Evolutionary conservation across 2,329 filamentous ascomycete species (phyloP), one percentile per base, ranked within the genome.

Genomic region (Neofusicoccum cordaticola): DNA sequence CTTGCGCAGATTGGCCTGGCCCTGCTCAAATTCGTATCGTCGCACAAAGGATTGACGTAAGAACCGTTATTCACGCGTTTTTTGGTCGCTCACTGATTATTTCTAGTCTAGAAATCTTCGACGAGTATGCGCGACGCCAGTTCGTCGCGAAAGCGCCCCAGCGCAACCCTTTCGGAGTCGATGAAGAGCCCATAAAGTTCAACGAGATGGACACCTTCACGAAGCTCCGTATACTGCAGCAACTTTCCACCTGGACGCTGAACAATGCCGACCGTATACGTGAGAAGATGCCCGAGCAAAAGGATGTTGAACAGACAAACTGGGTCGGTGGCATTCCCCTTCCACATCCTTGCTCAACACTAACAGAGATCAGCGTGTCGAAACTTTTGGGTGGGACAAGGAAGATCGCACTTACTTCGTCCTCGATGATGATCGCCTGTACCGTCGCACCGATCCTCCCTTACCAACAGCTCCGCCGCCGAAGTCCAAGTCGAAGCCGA

Each of bases 381-480:
- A 94, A 72, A 90, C 91, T 0, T 88, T 90, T 67, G 95, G 95
- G 9, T 98, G 92, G 88, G 95, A 99, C 75, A 84, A 87, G 22
- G 84, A 97, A 52, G 93, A 96, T 68, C 89, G 92, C 42, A 88
- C 88, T 41, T 96, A 98, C 74, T 96, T 90, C 72, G 89, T 98
- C 2, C 85, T 99, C 3, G 94, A 98, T 71, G 95, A 99, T 75
- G 96, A 97, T 71, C 87, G 95, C 67, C 82, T 99, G 47, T 99
- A 99, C 75, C 90, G 93, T 64, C 84, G 90, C 67, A 92, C 91
- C n/a, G 91, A 96, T 66, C 85, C 90, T 31, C 86, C 87, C 0
- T 82, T 86, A 1, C 84, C 87, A 6, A 77, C 85, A 13, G 78
- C 83, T 5, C 79, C 82, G n/a, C 75, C 83, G 2, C 77, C 84